Evolutionary conservation across 2,329 filamentous ascomycete genomes (phyloP).

Genomic region (Fusarium sp.): DNA sequence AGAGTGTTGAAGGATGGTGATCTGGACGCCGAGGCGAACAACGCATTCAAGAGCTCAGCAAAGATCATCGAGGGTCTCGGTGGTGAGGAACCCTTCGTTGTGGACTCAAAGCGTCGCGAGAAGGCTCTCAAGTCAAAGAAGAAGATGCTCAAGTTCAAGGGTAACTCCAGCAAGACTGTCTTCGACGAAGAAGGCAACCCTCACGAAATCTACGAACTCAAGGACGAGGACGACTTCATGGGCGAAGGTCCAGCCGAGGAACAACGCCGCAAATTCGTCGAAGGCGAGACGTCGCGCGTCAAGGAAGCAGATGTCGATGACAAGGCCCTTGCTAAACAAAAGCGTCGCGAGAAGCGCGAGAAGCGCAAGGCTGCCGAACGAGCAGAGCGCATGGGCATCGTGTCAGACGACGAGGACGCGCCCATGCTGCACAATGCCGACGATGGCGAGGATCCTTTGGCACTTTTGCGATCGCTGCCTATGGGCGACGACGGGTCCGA

Average conservation of each 20-base stretch:
- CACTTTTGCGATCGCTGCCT: conserved; percentile 68
- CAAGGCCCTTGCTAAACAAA: conserved; percentile 82
- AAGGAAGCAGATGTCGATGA: conserved; percentile 81
- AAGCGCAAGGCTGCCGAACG: conserved; percentile 76
- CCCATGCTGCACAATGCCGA: conserved; percentile 51
- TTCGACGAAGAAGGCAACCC: conserved; percentile 93
- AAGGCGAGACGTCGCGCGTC: conserved; percentile 77
- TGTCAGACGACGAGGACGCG: conserved; percentile 44
- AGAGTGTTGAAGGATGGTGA: conserved; percentile 81
- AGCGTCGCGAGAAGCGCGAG: conserved; percentile 79
- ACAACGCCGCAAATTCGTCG: conserved; percentile 82
- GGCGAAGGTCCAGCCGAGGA: conserved; percentile 78
- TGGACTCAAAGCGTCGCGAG: conserved; percentile 95
- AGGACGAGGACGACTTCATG: conserved; percentile 84
- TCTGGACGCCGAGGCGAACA: conserved; percentile 61
- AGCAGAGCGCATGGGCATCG: conserved; percentile 50
- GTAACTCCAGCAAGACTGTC: conserved; percentile 83
- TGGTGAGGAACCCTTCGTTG: conserved; percentile 77
- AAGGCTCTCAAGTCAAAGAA: conserved; percentile 97
- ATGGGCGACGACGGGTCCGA: conserved; percentile 51
- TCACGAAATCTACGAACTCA: conserved; percentile 87
- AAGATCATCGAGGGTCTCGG: conserved; percentile 75
- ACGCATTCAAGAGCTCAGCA: conserved; percentile 55
- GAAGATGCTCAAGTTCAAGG: conserved; percentile 90
- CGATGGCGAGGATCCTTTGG: conserved; percentile 56